Conservation (phyloP, 1,284 basidiomycete genomes). For the Tilletia walkeri region DNA sequence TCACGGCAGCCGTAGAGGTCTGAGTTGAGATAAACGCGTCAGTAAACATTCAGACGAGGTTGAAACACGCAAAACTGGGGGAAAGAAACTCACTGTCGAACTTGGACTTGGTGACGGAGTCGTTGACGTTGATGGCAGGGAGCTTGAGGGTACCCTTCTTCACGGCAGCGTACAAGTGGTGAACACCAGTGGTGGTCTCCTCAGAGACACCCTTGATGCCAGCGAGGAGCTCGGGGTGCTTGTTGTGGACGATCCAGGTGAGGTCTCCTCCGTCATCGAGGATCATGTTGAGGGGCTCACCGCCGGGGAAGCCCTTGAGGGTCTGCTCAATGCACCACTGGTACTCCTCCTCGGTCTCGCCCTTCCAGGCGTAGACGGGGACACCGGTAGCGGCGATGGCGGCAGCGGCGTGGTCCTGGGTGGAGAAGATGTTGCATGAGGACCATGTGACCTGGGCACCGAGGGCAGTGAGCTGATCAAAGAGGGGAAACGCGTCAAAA, state of each 20-base stretch:
- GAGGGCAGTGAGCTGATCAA: conserved; percentile 69
- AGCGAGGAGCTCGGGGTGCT: conserved; percentile 58
- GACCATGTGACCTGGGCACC: conserved; percentile 99
- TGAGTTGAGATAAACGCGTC: conserved; percentile 21
- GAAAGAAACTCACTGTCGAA: conserved; percentile 65
- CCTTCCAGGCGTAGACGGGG: conserved; percentile 99
- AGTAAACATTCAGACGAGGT: too few species aligned
- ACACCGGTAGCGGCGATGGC: conserved; percentile 97
- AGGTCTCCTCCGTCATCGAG: conserved; percentile 98
- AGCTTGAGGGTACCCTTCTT: conserved; percentile 93
- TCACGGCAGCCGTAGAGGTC: conserved; percentile 97
- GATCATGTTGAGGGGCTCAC: conserved; percentile 94
- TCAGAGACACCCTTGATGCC: conserved; percentile 81
- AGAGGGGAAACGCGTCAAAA: background rate
- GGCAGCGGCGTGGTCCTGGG: conserved; percentile 94
- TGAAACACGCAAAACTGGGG: too few species aligned
- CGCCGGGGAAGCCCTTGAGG: conserved; percentile 72
- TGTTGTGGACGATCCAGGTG: conserved; percentile 90
- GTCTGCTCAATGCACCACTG: conserved; percentile 92
- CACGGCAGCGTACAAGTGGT: conserved; percentile 97
- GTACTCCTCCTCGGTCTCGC: conserved; percentile 99
- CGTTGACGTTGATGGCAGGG: conserved; percentile 92
- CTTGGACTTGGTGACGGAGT: conserved; percentile 99
- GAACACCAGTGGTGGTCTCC: conserved; percentile 99
- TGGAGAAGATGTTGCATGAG: conserved; percentile 99